Evolutionary conservation across 2,329 filamentous ascomycete genomes (phyloP).

Genomic region (Bipolaris bicolor): DNA sequence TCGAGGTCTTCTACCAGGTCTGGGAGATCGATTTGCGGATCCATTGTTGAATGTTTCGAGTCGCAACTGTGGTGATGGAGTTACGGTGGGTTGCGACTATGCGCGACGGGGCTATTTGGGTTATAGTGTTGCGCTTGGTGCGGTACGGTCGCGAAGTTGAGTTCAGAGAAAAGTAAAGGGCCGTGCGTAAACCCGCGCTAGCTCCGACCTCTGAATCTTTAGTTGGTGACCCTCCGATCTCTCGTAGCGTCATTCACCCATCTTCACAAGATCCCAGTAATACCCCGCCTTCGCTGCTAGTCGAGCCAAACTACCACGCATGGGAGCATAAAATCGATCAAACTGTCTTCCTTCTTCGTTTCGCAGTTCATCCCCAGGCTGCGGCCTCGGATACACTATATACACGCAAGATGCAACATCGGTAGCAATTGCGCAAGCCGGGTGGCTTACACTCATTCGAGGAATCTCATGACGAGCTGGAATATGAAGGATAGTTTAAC

Average conservation of each 20-base stretch:
- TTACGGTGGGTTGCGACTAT: background rate
- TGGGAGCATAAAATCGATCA: constrained; percentile 37
- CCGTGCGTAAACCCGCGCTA: constrained; percentile 33
- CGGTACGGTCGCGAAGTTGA: constrained; percentile 1
- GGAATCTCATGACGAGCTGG: constrained; percentile 30
- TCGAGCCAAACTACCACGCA: constrained; percentile 10
- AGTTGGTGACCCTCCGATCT: background rate
- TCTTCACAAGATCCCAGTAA: background rate
- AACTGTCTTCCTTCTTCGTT: constrained; percentile 52
- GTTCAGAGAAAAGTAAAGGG: constrained; percentile 30
- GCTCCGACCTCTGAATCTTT: constrained; percentile 14
- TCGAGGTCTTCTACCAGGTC: constrained; percentile 76
- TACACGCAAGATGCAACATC: constrained; percentile 46
- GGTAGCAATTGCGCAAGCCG: constrained; percentile 54
- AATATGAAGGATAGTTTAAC: constrained; percentile 25
- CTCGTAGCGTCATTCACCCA: constrained; percentile 20
- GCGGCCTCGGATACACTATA: constrained; percentile 54
- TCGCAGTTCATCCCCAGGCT: constrained; percentile 52
- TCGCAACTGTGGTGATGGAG: background rate
- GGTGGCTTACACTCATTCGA: constrained; percentile 48
- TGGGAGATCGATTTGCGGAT: constrained; percentile 61
- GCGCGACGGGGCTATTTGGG: background rate
- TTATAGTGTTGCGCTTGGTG: background rate
- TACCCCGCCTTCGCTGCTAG: background rate
- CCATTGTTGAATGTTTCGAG: constrained; percentile 50